Conservation (phyloP, 2,329 filamentous ascomycete genomes). For the Gnomoniopsis sp. region DNA sequence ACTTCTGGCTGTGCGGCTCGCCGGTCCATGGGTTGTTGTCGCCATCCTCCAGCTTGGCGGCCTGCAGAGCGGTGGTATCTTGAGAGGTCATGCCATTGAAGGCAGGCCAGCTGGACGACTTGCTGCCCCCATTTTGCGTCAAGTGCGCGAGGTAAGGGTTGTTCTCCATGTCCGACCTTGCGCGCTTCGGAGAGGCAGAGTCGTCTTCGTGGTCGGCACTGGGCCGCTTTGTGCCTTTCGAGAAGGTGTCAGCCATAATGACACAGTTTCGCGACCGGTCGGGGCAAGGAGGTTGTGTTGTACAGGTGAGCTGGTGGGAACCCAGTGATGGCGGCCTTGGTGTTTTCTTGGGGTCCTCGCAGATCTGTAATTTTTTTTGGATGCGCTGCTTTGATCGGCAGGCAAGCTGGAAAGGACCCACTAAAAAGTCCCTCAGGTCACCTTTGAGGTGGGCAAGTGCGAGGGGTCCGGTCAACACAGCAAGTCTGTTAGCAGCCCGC, state of each 20-base stretch:
- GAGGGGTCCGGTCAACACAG: too few relatives aligned
- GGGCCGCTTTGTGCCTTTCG: conserved; percentile 39
- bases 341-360: too few relatives aligned
- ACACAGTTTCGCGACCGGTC: not conserved
- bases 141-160: conserved; percentile 94
- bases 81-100: conserved; percentile 72
- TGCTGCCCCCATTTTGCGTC: conserved; percentile 48
- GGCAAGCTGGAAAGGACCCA: too few relatives aligned
- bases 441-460: too few relatives aligned
- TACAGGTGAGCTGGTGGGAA: too few relatives aligned
- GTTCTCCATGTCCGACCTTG: conserved; percentile 30
- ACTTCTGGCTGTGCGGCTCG: conserved; percentile 71
- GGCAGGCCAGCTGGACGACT: conserved; percentile 43
- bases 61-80: conserved; percentile 73
- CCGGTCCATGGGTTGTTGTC: conserved; percentile 85
- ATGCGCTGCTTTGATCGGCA: too few relatives aligned
- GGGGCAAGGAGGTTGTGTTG: not conserved
- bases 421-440: too few relatives aligned
- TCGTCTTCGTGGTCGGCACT: conserved; percentile 41
- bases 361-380: too few relatives aligned
- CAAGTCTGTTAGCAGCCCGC: too few relatives aligned
- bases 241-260: conserved; percentile 36
- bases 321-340: too few relatives aligned
- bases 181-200: conserved; percentile 28
- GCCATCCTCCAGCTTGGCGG: conserved; percentile 71